A percentile compares a stretch with the other conserved stretches of the same genome.
Conservation (phyloP, 331 rosid species). For the Acacia concinna region DNA sequence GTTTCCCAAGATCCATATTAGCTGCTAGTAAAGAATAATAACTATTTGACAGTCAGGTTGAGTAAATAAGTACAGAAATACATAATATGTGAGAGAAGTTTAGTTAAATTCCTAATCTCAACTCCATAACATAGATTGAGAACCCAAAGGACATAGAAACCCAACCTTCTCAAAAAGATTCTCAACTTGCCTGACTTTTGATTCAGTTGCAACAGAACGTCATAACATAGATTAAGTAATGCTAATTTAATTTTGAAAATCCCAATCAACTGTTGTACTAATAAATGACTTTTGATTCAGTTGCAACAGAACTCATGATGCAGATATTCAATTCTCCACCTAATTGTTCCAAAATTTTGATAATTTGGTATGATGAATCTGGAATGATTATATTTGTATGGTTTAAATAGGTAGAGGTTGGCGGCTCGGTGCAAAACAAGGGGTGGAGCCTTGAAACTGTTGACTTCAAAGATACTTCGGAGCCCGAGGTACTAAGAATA, state of each 20-base stretch:
- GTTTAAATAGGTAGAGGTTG: conserved; percentile 59
- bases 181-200: not conserved
- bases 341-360: too few species aligned
- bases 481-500: conserved; percentile 71
- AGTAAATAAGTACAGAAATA: not conserved
- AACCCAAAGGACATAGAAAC: not conserved
- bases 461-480: conserved; percentile 62
- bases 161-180: not conserved
- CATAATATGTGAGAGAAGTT: not conserved
- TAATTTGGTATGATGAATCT: too few species aligned
- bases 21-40: conserved; percentile 16
- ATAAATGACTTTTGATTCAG: not conserved
- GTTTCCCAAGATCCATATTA: conserved; percentile 20
- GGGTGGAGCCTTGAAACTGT: conserved; percentile 78
- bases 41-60: not conserved
- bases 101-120: not conserved
- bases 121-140: not conserved
- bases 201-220: too few species aligned
- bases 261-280: not conserved
- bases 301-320: not conserved
- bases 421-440: conserved; percentile 70
- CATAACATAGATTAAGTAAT: too few species aligned
- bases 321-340: not conserved
- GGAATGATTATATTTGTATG: not conserved
- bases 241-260: not conserved